phyloP scores from a whole-genome alignment of 2,329 filamentous ascomycete species.

The Phoma herbarum region DNA sequence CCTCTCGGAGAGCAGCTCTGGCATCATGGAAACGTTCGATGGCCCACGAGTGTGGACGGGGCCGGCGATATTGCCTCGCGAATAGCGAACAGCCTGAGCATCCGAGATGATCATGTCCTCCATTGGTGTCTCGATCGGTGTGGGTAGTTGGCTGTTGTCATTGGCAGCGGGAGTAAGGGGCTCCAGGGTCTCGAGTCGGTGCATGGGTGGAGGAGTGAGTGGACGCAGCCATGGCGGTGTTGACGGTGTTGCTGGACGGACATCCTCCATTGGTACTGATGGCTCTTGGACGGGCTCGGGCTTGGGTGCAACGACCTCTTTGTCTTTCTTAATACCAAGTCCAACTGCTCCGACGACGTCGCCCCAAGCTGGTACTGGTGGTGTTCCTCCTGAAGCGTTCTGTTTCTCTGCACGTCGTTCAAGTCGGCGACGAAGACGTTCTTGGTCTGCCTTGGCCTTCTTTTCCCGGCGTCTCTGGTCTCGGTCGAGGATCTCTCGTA shows the following conservation, averaged over 20 bases:
- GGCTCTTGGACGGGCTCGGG: slow-evolving; percentile 41
- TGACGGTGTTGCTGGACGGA: slow-evolving; percentile 51
- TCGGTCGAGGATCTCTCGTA: slow-evolving; percentile 89
- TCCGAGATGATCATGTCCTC: slow-evolving; percentile 60
- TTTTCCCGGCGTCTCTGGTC: slow-evolving; percentile 82
- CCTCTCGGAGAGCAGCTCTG: slow-evolving; percentile 58
- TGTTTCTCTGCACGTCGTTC: slow-evolving; percentile 71
- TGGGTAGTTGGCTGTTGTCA: slow-evolving; percentile 42
- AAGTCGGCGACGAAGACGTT: slow-evolving; percentile 71
- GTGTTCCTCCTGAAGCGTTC: slow-evolving; percentile 62
- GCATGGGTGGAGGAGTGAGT: slow-evolving; percentile 47
- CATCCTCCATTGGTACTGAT: slow-evolving; percentile 64
- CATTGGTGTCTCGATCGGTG: slow-evolving; percentile 53
- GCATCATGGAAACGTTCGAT: slow-evolving; percentile 64
- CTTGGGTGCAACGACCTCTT: slow-evolving; percentile 56
- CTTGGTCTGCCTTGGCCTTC: slow-evolving; percentile 73
- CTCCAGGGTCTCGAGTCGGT: slow-evolving; percentile 26
- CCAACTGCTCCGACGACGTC: slow-evolving; percentile 52
- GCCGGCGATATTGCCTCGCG: slow-evolving; percentile 57
- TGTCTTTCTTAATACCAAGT: slow-evolving; percentile 66
- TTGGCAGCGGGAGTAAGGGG: slow-evolving; percentile 31
- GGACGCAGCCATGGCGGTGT: slow-evolving; percentile 41
- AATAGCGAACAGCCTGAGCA: slow-evolving; percentile 59
- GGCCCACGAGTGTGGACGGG: slow-evolving; percentile 58
- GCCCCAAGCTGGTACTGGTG: slow-evolving; percentile 67